phyloP scores from a whole-genome alignment of 2,329 filamentous ascomycete species.

The Aureobasidium sp. region DNA sequence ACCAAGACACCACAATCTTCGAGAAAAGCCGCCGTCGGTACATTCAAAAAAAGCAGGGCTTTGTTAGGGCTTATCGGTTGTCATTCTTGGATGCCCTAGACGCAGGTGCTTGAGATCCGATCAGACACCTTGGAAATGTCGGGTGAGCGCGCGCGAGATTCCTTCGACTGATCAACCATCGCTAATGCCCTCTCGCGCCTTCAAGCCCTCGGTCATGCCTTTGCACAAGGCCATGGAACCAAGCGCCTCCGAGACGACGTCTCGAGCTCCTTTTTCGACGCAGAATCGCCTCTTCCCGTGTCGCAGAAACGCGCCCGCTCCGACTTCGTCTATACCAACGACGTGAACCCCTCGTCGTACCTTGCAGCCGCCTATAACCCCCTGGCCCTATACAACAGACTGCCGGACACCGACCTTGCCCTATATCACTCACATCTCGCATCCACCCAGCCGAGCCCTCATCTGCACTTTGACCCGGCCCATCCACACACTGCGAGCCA shows the following conservation, averaged over 20 bases:
- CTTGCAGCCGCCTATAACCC: background rate
- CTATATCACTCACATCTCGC: background rate
- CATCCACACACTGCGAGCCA: background rate
- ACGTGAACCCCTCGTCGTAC: constrained; percentile 1
- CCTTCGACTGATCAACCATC: background rate
- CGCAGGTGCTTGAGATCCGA: background rate
- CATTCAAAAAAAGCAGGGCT: background rate
- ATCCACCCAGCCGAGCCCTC: background rate
- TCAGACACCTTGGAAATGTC: background rate
- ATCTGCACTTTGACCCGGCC: background rate
- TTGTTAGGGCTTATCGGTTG: constrained; percentile 1
- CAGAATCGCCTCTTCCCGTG: background rate
- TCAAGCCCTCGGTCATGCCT: background rate
- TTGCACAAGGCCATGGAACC: background rate
- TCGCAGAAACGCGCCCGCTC: background rate
- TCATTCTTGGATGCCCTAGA: background rate
- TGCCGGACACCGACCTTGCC: background rate
- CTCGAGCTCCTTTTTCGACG: background rate
- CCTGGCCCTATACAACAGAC: background rate
- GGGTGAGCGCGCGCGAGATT: constrained; percentile 2
- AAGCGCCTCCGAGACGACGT: constrained; percentile 2
- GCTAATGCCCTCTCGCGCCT: background rate
- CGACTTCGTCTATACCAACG: background rate
- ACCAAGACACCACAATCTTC: background rate
- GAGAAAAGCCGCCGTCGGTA: background rate